phyloP scores from a whole-genome alignment of 2,329 filamentous ascomycete genomes.

The Aspergillus oerlinghausenensis region DNA sequence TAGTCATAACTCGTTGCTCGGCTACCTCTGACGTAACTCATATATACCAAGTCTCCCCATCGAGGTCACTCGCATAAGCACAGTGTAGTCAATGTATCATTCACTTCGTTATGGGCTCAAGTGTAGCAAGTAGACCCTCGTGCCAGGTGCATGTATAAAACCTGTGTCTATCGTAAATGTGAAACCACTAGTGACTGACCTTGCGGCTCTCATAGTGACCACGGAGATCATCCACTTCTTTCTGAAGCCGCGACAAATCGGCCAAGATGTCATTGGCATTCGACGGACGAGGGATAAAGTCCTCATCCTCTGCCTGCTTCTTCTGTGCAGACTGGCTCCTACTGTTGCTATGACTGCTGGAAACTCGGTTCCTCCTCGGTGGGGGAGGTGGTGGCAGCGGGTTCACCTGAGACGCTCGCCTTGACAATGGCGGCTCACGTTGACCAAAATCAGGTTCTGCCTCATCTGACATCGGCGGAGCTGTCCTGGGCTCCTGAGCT shows the following conservation, averaged over 20 bases:
- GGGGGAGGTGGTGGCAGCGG: slow-evolving; percentile 42
- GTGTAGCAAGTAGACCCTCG: neutral
- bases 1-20: neutral
- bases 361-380: slow-evolving; percentile 43
- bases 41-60: neutral
- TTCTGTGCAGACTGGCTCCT: slow-evolving; percentile 16
- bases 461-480: slow-evolving; percentile 12
- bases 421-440: slow-evolving; percentile 24
- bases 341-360: slow-evolving; percentile 36
- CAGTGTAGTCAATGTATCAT: neutral
- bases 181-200: slow-evolving; percentile 19
- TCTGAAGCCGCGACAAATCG: slow-evolving; percentile 66
- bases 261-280: slow-evolving; percentile 61
- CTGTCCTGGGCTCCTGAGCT: slow-evolving; percentile 8
- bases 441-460: slow-evolving; percentile 1
- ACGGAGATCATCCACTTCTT: slow-evolving; percentile 63
- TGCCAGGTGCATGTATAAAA: neutral
- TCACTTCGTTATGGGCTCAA: neutral
- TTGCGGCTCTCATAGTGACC: slow-evolving; percentile 36
- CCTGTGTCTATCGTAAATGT: slow-evolving; percentile 1
- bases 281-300: slow-evolving; percentile 33
- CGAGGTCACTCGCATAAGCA: neutral
- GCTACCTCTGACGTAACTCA: neutral
- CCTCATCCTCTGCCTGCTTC: slow-evolving; percentile 19
- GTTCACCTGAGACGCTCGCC: slow-evolving; percentile 24